These are phyloP conservation scores for Cystobasidium tubakii DNA, from an alignment of 768 basidiomycete genomes.

Conservation along the genomic window DNA sequence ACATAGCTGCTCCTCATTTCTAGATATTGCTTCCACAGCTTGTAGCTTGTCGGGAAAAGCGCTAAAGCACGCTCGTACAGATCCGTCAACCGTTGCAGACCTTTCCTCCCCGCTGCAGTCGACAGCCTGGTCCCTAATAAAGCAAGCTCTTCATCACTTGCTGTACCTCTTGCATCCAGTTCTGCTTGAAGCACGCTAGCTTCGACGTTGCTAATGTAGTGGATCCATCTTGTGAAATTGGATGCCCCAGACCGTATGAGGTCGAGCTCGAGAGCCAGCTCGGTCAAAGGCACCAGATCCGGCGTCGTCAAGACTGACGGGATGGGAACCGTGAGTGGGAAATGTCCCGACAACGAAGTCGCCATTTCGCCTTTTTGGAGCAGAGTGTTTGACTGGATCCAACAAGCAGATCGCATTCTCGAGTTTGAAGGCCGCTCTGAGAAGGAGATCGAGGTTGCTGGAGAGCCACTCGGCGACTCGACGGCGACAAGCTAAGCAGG, in stretches of 20 bases:
- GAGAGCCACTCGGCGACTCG: background rate
- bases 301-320: constrained; percentile 75
- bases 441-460: background rate
- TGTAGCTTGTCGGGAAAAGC: constrained; percentile 83
- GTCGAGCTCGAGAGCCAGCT: constrained; percentile 87
- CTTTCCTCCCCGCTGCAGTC: constrained; percentile 64
- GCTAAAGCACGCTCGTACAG: constrained; percentile 88
- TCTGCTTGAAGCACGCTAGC: constrained; percentile 57
- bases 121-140: constrained; percentile 71
- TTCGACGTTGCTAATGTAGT: constrained; percentile 68
- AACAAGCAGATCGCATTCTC: background rate
- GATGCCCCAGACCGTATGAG: constrained; percentile 56
- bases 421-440: background rate
- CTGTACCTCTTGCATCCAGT: constrained; percentile 42
- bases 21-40: constrained; percentile 91
- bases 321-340: constrained; percentile 78
- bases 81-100: constrained; percentile 76
- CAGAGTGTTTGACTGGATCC: background rate
- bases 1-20: constrained; percentile 76
- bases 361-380: background rate
- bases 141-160: constrained; percentile 51
- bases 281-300: constrained; percentile 65
- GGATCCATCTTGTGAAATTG: constrained; percentile 91
- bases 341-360: constrained; percentile 54
- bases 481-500: background rate